Evolutionary conservation across 1,284 basidiomycete species (phyloP).

Genomic region (Papiliotrema terrestris): DNA sequence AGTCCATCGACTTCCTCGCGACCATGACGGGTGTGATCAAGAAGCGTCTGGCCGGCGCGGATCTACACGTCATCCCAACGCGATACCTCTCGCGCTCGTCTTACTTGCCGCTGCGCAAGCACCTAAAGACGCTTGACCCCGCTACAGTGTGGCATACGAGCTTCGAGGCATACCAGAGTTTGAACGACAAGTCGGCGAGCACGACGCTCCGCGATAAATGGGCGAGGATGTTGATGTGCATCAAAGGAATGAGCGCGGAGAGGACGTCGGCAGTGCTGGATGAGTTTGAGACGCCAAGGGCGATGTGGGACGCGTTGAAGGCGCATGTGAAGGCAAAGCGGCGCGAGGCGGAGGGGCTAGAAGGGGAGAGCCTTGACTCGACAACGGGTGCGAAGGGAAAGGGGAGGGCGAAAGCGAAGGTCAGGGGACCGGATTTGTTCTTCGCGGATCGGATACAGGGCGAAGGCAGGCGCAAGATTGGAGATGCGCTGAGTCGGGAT

Average conservation of each 20-base stretch:
- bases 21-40: constrained; percentile 52
- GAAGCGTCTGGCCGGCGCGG: constrained; percentile 36
- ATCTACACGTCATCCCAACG: constrained; percentile 52
- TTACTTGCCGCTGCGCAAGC: constrained; percentile 33
- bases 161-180: constrained; percentile 51
- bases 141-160: constrained; percentile 48
- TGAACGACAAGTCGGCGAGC: constrained; percentile 54
- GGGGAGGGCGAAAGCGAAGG: constrained; percentile 21
- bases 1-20: constrained; percentile 54
- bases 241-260: constrained; percentile 55
- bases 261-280: constrained; percentile 52
- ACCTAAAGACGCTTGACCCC: constrained; percentile 44
- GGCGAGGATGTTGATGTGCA: constrained; percentile 54
- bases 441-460: constrained; percentile 45
- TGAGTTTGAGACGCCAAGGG: constrained; percentile 52
- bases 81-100: constrained; percentile 35
- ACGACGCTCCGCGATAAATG: constrained; percentile 52
- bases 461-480: constrained; percentile 48
- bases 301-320: constrained; percentile 48
- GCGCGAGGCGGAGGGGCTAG: constrained; percentile 1
- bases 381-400: background rate
- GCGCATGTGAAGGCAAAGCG: background rate
- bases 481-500: constrained; percentile 49
- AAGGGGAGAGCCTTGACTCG: constrained; percentile 7
- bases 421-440: constrained; percentile 33